Base-by-base conservation (phyloP, 23 red algal genomes). In the Agarophyton chilense region DNA sequence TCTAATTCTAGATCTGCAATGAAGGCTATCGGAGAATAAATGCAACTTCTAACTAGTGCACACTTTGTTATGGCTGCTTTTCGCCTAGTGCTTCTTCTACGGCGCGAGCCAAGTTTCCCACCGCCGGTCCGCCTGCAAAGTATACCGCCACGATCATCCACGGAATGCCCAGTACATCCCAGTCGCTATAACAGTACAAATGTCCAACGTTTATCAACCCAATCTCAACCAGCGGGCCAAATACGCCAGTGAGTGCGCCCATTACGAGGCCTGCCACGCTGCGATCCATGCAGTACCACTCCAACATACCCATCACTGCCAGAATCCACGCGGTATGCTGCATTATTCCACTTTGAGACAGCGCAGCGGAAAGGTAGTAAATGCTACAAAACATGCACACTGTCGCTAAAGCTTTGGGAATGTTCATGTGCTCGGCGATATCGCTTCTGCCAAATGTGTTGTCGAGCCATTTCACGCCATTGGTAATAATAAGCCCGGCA, bases 21-120 rank as follows among this genome's bases (percentile, higher is more conserved):
- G 14, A 92, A 92, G 70, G 52, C 77, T 4, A 91, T 91, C 42
- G 87, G 87, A 72, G 60, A 91, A 40, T 89, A 74, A 74, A 74
- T 12, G 32, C 29, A 65, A 36, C 60, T 35, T 35, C 60, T 65
- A 65, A 65, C 60, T 65, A 65, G 18, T 65, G 29, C 13, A 31
- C 9, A 12, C 21, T 6, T 55, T 55, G 9, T n/a, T 40, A 11
- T 45, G 29, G 8, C 43, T 47, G 29, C 10, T 67, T 74, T 4
- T 29, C 21, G 68, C 68, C 0, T 26, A 74, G 22, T 29, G 77
- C 51, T 24, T 19, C 51, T 10, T 57, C 77, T 25, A 81, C 41
- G 3, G 52, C 56, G 12, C 77, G 77, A 14, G 47, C 77, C 12
- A 81, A 34, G 77, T 62, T 81, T 17, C 52, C 77, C 12, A 81